Conservation (phyloP, 768 basidiomycete species). For the Boletellus ananas region DNA sequence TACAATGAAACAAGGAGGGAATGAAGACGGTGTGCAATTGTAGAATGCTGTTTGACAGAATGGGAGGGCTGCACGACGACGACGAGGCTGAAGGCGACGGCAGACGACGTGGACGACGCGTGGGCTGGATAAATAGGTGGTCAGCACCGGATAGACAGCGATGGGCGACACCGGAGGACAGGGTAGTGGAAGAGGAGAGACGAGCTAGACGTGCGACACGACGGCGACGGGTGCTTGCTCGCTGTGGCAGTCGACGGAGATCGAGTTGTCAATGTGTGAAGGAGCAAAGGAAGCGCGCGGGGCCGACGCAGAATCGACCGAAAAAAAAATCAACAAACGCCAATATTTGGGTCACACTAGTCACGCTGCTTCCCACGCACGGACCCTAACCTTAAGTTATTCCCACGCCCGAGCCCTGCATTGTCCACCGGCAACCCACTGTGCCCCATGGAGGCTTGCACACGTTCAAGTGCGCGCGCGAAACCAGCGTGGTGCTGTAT, state of each 20-base stretch:
- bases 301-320: slow-evolving; percentile 40
- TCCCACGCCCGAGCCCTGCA: slow-evolving; percentile 30
- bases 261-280: slow-evolving; percentile 44
- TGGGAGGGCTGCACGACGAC: slow-evolving; percentile 27
- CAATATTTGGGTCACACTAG: slow-evolving; percentile 37
- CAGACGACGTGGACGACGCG: slow-evolving; percentile 47
- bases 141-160: slow-evolving; percentile 20
- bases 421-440: slow-evolving; percentile 13
- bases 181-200: slow-evolving; percentile 16
- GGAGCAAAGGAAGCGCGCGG: slow-evolving; percentile 43
- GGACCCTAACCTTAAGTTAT: slow-evolving; percentile 39
- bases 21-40: slow-evolving; percentile 20
- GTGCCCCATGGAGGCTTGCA: slow-evolving; percentile 1
- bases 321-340: slow-evolving; percentile 39
- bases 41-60: slow-evolving; percentile 29
- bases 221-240: slow-evolving; percentile 40
- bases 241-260: slow-evolving; percentile 47
- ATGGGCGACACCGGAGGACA: slow-evolving; percentile 22
- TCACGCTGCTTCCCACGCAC: slow-evolving; percentile 40
- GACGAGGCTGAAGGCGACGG: slow-evolving; percentile 19
- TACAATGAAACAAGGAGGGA: slow-evolving; percentile 36
- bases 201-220: slow-evolving; percentile 32
- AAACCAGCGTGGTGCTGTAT: not conserved
- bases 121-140: slow-evolving; percentile 36
- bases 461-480: not conserved